These are phyloP conservation scores for Vitis hybrid DNA, from an alignment of 177 flowering plant genomes.

Conservation along the genomic window DNA sequence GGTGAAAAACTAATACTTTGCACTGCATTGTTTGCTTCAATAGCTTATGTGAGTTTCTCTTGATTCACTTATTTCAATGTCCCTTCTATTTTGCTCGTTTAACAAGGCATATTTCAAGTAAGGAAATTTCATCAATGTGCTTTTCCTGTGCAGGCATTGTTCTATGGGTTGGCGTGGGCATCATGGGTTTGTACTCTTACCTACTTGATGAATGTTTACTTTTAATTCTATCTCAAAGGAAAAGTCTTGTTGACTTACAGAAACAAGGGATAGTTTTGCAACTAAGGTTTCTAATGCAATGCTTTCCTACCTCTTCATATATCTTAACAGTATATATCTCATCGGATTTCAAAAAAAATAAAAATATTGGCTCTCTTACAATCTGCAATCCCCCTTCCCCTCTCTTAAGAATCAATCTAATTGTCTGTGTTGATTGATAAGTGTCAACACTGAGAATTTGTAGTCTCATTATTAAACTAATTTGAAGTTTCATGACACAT, in stretches of 20 bases:
- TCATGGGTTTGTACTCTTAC: constrained; percentile 60
- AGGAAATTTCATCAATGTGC: neutral
- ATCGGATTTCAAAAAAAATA: too few species aligned
- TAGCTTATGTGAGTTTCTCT: constrained; percentile 67
- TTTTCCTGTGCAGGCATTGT: constrained; percentile 46
- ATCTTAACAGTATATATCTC: neutral
- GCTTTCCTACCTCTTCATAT: neutral
- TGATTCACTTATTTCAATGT: too few species aligned
- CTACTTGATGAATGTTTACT: neutral
- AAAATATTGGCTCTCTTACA: too few species aligned
- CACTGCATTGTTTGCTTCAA: constrained; percentile 56
- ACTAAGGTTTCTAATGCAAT: neutral
- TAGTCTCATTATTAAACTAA: neutral
- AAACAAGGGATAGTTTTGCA: neutral
- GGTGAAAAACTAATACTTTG: constrained; percentile 74
- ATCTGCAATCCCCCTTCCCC: neutral
- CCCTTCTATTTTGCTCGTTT: too few species aligned
- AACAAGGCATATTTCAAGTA: too few species aligned
- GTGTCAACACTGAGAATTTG: too few species aligned
- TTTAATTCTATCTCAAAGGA: neutral
- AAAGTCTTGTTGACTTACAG: neutral
- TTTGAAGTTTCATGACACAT: neutral
- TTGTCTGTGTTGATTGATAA: neutral
- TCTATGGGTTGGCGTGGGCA: constrained; percentile 78
- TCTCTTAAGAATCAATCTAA: neutral